These are phyloP conservation scores for Exophiala sp. DNA, from an alignment of 2,329 filamentous ascomycete genomes.

Conservation along the genomic window DNA sequence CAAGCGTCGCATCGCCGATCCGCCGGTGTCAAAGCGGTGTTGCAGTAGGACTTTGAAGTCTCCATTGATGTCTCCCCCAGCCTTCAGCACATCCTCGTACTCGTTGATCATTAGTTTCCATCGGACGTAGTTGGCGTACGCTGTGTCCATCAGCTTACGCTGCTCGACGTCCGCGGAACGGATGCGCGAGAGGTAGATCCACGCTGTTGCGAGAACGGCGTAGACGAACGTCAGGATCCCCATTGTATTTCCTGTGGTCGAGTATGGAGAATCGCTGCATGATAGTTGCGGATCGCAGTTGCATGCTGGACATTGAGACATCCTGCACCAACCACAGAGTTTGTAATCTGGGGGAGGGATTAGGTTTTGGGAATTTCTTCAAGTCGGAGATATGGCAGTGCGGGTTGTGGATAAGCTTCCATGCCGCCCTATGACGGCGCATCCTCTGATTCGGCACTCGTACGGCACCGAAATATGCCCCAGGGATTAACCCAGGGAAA, in stretches of 20 bases:
- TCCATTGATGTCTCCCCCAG: conserved; percentile 1
- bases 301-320: conserved; percentile 7
- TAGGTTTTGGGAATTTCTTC: no score
- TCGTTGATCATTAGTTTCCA: conserved; percentile 13
- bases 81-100: conserved; percentile 7
- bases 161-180: conserved; percentile 7
- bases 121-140: conserved; percentile 10
- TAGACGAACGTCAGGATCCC: conserved; percentile 9
- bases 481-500: no score
- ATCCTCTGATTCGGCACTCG: no score
- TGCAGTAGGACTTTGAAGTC: conserved; percentile 4
- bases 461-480: no score
- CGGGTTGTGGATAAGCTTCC: no score
- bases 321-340: background rate
- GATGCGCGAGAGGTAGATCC: conserved; percentile 9
- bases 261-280: conserved; percentile 7
- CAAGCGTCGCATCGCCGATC: conserved; percentile 3
- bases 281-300: conserved; percentile 4
- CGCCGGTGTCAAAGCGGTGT: conserved; percentile 3
- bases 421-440: no score
- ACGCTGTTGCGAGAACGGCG: conserved; percentile 4
- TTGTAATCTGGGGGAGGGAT: no score
- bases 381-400: no score
- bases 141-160: conserved; percentile 9
- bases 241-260: conserved; percentile 9